A percentile compares a stretch with the other conserved stretches of the same genome.
phyloP scores from a whole-genome alignment of 2,329 filamentous ascomycete genomes.

The Rhynchosporium graminicola region DNA sequence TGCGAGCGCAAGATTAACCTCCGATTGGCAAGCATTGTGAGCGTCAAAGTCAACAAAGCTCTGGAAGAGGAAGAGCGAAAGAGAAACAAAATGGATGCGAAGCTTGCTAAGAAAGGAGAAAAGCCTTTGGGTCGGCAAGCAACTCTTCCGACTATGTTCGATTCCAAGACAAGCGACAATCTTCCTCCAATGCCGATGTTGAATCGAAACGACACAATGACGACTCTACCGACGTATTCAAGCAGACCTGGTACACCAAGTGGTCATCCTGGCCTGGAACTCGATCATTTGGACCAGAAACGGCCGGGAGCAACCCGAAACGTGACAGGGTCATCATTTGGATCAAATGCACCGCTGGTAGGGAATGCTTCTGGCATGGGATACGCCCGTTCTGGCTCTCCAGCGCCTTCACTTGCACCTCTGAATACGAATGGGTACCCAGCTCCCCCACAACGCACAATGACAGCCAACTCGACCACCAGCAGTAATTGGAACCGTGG shows the following conservation, averaged over 20 bases:
- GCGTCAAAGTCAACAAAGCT: conserved; percentile 83
- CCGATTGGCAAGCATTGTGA: conserved; percentile 80
- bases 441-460: conserved; percentile 33
- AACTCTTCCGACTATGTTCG: conserved; percentile 66
- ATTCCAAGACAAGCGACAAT: conserved; percentile 52
- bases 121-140: conserved; percentile 55
- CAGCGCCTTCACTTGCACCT: conserved; percentile 35
- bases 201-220: conserved; percentile 59
- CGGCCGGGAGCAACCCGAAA: conserved; percentile 50
- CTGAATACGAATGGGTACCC: conserved; percentile 32
- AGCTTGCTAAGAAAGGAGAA: conserved; percentile 56
- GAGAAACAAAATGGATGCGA: conserved; percentile 51
- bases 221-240: conserved; percentile 62
- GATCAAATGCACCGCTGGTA: conserved; percentile 61
- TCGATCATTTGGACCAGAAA: conserved; percentile 54
- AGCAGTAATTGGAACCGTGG: conserved; percentile 33
- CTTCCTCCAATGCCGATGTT: conserved; percentile 60
- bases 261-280: conserved; percentile 48
- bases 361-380: conserved; percentile 63
- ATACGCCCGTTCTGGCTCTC: conserved; percentile 40
- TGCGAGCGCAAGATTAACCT: conserved; percentile 91
- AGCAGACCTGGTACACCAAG: conserved; percentile 59
- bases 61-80: conserved; percentile 74
- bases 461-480: conserved; percentile 34
- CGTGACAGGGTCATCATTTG: conserved; percentile 57